These are phyloP conservation scores for Teratosphaeria zuluensis DNA, from an alignment of 2,329 filamentous ascomycete genomes.

Conservation along the genomic window DNA sequence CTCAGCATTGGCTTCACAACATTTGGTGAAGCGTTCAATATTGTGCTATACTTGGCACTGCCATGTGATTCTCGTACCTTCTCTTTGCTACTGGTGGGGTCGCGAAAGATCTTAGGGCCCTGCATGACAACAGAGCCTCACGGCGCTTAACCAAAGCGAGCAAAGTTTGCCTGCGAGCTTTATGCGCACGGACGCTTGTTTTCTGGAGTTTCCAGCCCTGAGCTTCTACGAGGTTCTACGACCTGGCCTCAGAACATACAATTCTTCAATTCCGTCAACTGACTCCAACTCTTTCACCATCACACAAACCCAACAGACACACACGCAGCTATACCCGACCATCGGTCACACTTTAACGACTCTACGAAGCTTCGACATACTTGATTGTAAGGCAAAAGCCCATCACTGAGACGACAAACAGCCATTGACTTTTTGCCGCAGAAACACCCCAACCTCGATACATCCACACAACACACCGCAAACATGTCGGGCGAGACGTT, in stretches of 20 bases:
- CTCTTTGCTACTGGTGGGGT: not conserved
- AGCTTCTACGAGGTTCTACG: not conserved
- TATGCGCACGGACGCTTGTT: not conserved
- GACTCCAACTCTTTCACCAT: not conserved
- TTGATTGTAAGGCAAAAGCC: not conserved
- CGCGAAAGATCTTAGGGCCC: not conserved
- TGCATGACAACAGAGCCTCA: no score
- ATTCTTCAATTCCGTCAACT: not conserved
- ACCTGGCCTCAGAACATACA: not conserved
- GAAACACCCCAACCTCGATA: not conserved
- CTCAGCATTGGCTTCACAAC: not conserved
- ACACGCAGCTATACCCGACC: not conserved
- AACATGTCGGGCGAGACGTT: constrained; percentile 88
- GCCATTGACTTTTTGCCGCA: not conserved
- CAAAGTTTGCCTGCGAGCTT: not conserved
- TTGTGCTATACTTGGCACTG: not conserved
- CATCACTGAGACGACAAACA: not conserved
- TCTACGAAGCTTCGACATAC: not conserved
- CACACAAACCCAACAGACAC: not conserved
- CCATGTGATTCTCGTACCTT: not conserved
- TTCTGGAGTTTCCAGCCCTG: not conserved
- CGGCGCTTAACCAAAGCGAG: not conserved
- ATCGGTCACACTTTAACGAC: not conserved
- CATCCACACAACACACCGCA: constrained; percentile 14
- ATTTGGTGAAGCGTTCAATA: not conserved